These are phyloP conservation scores for Komagataea norvegica DNA, from an alignment of 1,139 yeast species.

Conservation along the genomic window DNA sequence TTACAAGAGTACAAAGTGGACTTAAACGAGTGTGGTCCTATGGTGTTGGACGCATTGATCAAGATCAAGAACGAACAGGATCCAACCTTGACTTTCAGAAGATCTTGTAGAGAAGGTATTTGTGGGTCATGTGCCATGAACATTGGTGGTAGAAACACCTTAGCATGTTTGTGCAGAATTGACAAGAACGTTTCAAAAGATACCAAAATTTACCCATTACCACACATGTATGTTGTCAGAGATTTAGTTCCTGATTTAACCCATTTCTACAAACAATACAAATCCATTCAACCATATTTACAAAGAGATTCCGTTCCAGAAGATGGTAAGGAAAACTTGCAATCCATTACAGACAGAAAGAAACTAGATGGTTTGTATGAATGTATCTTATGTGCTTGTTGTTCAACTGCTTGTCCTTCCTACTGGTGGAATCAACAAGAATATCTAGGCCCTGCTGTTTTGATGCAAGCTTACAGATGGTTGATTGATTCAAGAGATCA, in stretches of 20 bases:
- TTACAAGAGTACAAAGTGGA: conserved; percentile 82
- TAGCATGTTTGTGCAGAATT: conserved; percentile 94
- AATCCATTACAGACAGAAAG: conserved; percentile 88
- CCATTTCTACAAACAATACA: conserved; percentile 96
- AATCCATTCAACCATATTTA: conserved; percentile 94
- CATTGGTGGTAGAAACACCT: conserved; percentile 94
- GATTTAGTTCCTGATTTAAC: conserved; percentile 98
- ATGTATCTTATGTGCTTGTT: conserved; percentile 97
- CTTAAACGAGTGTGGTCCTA: conserved; percentile 91
- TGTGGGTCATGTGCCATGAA: conserved; percentile 99
- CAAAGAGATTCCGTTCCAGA: conserved; percentile 78
- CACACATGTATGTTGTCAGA: conserved; percentile 96
- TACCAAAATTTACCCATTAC: conserved; percentile 89
- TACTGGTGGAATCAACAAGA: conserved; percentile 99
- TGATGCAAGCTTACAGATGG: conserved; percentile 99
- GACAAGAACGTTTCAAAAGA: conserved; percentile 74
- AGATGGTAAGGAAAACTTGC: conserved; percentile 92
- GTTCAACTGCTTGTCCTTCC: conserved; percentile 98
- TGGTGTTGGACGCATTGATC: conserved; percentile 92
- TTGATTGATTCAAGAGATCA: conserved; percentile 95
- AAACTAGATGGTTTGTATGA: conserved; percentile 96
- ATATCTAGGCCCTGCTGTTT: conserved; percentile 96
- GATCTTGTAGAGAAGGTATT: conserved; percentile 99
- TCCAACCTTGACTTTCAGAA: conserved; percentile 89
- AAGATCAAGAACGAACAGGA: conserved; percentile 97